These are phyloP conservation scores for Talaromyces proteolyticus DNA, from an alignment of 495 filamentous ascomycete genomes.

Conservation along the genomic window DNA sequence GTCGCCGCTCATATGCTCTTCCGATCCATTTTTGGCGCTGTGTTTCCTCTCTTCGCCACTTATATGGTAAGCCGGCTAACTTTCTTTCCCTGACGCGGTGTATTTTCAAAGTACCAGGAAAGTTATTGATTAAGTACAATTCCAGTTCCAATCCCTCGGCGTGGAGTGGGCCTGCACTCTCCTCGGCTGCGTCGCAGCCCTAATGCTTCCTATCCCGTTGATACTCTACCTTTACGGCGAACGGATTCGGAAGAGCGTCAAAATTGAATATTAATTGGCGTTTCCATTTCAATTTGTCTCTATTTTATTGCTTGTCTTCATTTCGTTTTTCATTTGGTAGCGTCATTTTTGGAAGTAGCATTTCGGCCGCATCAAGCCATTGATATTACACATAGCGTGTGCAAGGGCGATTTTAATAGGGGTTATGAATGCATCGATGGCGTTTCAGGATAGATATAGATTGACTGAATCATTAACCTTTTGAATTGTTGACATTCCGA, in stretches of 20 bases:
- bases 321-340: too few species aligned
- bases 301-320: too few species aligned
- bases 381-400: too few species aligned
- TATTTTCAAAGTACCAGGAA: too few species aligned
- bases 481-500: too few species aligned
- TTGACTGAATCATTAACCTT: too few species aligned
- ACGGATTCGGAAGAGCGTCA: conserved; percentile 14
- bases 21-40: conserved; percentile 39
- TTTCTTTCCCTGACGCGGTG: neutral
- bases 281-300: neutral
- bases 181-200: conserved; percentile 48
- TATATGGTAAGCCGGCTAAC: conserved; percentile 10
- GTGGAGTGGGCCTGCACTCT: conserved; percentile 56
- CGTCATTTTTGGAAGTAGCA: too few species aligned
- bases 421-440: too few species aligned
- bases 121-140: neutral
- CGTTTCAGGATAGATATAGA: too few species aligned
- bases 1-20: conserved; percentile 48
- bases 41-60: conserved; percentile 42
- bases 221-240: conserved; percentile 32
- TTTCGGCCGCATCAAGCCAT: too few species aligned
- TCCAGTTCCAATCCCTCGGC: conserved; percentile 53
- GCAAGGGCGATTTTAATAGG: too few species aligned
- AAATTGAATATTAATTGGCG: neutral
- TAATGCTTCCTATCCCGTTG: conserved; percentile 34